These are phyloP conservation scores for Ophiostoma tasmaniense DNA, from an alignment of 2,329 filamentous ascomycete genomes.

Conservation along the genomic window DNA sequence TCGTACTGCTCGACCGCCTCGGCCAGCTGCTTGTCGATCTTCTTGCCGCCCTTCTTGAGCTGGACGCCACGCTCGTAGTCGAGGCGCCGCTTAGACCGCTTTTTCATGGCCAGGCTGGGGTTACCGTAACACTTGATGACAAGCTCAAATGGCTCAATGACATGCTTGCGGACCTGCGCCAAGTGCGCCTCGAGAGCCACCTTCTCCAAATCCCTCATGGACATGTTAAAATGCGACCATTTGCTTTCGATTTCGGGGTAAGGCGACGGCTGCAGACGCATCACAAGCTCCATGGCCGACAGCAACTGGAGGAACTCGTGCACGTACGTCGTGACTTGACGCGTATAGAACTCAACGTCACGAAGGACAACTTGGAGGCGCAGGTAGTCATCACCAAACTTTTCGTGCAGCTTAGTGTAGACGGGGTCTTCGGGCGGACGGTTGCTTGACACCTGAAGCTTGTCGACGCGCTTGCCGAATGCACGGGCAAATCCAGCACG, in stretches of 20 bases:
- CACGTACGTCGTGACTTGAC: conserved; percentile 71
- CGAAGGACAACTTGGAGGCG: conserved; percentile 85
- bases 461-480: conserved; percentile 82
- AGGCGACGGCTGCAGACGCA: conserved; percentile 60
- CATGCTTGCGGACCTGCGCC: conserved; percentile 63
- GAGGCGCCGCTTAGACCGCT: conserved; percentile 83
- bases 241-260: conserved; percentile 85
- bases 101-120: conserved; percentile 83
- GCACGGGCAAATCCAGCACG: conserved; percentile 77
- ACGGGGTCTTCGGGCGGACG: conserved; percentile 66
- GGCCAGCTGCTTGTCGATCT: conserved; percentile 73
- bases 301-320: conserved; percentile 73
- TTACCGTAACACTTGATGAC: conserved; percentile 55
- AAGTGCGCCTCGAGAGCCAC: conserved; percentile 66
- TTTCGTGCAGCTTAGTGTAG: conserved; percentile 74
- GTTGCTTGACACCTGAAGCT: conserved; percentile 57
- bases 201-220: conserved; percentile 76
- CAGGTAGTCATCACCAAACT: conserved; percentile 86
- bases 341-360: conserved; percentile 87
- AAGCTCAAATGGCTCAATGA: conserved; percentile 58
- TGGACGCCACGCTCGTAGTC: conserved; percentile 79
- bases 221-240: conserved; percentile 84
- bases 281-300: conserved; percentile 72
- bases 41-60: conserved; percentile 72
- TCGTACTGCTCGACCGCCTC: conserved; percentile 84